These are phyloP conservation scores for Fremontodendron californicum DNA, from an alignment of 345 rosid species.

Conservation along the genomic window DNA sequence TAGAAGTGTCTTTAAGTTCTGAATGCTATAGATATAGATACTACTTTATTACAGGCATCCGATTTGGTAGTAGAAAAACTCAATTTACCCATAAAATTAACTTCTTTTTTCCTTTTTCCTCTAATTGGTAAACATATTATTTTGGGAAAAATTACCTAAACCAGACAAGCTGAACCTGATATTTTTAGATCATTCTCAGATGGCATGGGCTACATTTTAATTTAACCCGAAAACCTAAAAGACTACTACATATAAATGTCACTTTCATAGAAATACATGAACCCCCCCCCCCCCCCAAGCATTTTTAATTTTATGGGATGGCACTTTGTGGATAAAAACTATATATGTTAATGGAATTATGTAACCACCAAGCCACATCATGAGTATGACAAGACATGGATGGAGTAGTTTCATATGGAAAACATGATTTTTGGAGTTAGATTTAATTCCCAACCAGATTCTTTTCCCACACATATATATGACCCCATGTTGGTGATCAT, in stretches of 20 bases:
- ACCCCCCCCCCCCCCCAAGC: neutral
- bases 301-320: neutral
- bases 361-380: neutral
- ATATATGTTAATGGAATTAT: neutral
- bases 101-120: neutral
- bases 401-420: neutral
- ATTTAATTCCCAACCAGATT: neutral
- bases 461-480: neutral
- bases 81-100: neutral
- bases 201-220: neutral
- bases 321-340: neutral
- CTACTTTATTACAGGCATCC: neutral
- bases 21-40: neutral
- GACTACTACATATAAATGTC: neutral
- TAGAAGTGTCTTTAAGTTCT: neutral
- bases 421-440: neutral
- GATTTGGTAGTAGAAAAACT: neutral
- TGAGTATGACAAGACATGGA: neutral
- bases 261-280: neutral
- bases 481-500: neutral
- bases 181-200: neutral
- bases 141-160: neutral
- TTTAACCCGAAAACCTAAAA: neutral
- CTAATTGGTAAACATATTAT: neutral
- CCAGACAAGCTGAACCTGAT: neutral